These are phyloP conservation scores for Phytophthora sp. DNA, from an alignment of 352 stramenopile genomes.

Conservation along the genomic window DNA sequence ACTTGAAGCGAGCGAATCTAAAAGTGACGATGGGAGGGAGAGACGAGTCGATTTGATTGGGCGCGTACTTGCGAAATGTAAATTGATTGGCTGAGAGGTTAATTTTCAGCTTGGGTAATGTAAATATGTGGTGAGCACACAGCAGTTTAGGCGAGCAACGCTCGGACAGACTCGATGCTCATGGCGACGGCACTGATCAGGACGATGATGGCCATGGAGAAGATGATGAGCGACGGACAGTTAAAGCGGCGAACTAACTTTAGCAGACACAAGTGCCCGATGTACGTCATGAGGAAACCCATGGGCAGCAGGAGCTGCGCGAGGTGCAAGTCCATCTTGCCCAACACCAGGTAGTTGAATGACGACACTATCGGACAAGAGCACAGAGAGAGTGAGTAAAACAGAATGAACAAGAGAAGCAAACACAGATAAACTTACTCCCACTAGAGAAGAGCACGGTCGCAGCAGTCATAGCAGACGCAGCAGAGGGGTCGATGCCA, in stretches of 20 bases:
- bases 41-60: constrained; percentile 3
- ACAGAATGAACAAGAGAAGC: not conserved
- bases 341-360: constrained; percentile 66
- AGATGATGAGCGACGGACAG: constrained; percentile 72
- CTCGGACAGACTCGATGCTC: constrained; percentile 59
- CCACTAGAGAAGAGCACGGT: constrained; percentile 74
- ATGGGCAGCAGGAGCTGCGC: constrained; percentile 61
- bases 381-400: not conserved
- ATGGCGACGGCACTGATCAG: constrained; percentile 69
- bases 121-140: constrained; percentile 8
- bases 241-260: constrained; percentile 58
- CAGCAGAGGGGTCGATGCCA: constrained; percentile 82
- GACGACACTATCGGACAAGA: constrained; percentile 51
- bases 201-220: constrained; percentile 74
- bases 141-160: constrained; percentile 24
- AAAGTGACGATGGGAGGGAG: constrained; percentile 6
- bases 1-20: constrained; percentile 22
- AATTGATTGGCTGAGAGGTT: not conserved
- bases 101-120: constrained; percentile 1
- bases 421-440: constrained; percentile 41
- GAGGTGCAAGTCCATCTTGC: constrained; percentile 50
- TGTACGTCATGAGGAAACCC: constrained; percentile 61
- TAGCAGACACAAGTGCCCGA: constrained; percentile 62
- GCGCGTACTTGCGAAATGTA: not conserved
- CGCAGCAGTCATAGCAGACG: constrained; percentile 90